phyloP scores from a whole-genome alignment of 768 basidiomycete genomes.

The Amanita thiersii region DNA sequence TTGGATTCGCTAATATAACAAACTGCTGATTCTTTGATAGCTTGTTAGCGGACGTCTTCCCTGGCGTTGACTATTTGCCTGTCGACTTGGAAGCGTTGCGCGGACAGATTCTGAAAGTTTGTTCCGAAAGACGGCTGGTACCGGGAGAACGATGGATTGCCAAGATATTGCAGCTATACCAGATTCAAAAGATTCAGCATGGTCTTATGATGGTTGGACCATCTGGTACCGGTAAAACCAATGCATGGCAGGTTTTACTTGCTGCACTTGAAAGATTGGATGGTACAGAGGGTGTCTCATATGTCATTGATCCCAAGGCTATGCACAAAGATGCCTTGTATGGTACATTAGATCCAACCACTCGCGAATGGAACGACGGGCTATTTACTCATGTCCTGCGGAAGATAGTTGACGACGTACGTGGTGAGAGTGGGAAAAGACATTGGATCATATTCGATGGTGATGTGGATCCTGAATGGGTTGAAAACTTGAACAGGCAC shows the following conservation, averaged over 20 bases:
- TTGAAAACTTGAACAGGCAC: constrained; percentile 97
- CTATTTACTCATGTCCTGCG: constrained; percentile 96
- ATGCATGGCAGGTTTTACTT: constrained; percentile 93
- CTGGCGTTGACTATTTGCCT: constrained; percentile 85
- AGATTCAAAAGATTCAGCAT: constrained; percentile 99
- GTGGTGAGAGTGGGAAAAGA: constrained; percentile 91
- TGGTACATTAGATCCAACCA: constrained; percentile 93
- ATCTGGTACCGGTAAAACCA: constrained; percentile 93
- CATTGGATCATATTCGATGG: constrained; percentile 99
- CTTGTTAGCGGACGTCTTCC: constrained; percentile 94
- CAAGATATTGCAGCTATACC: constrained; percentile 96
- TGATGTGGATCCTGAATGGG: constrained; percentile 99
- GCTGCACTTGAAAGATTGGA: constrained; percentile 87
- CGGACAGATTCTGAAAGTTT: constrained; percentile 82
- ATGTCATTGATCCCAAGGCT: constrained; percentile 98
- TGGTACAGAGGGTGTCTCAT: constrained; percentile 85
- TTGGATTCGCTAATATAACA: background rate
- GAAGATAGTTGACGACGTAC: constrained; percentile 97
- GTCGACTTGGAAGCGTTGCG: constrained; percentile 82
- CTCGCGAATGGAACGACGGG: constrained; percentile 98
- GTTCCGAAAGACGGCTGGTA: constrained; percentile 78
- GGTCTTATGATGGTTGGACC: constrained; percentile 99
- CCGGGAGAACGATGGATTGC: constrained; percentile 85
- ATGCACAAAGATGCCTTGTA: constrained; percentile 98
- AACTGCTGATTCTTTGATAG: constrained; percentile 28